Evolutionary conservation across 2,329 filamentous ascomycete genomes (phyloP), one percentile per base, ranked within the genome.

Genomic region (Xylaria sp.): DNA sequence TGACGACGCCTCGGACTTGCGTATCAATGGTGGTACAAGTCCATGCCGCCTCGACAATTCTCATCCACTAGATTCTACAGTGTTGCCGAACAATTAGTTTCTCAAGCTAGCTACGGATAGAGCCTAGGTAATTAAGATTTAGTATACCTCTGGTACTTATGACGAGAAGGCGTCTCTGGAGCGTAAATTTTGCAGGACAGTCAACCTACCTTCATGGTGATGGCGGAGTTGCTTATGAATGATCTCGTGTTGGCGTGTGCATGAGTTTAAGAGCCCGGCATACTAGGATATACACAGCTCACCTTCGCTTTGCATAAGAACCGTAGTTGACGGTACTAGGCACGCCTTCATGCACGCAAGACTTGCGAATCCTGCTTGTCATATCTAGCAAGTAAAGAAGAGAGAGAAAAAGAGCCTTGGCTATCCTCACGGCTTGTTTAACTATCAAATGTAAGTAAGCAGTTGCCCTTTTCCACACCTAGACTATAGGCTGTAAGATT

Each of bases 401-500:
- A 21, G 19, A 39, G 7, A 34, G n/a, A 5, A 14, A 36, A 30
- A n/a, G 50, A 32, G 27, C 30, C 19, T 19, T 50, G 12, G 48
- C 30, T 32, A 14, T n/a, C 14, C 48, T 54, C 14, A 42, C 55
- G 19, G 39, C 21, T 64, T 9, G 34, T 58, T n/a, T 64, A 32
- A 3, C 14, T 19, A 57, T 34, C 30, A 6, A 50, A 27, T 50
- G 47, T 51, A 50, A 58, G 42, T 36, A 27, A 27, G 24, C 24
- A 27, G 24, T 27, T 2, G 24, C 24, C 24, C 24, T 27, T 27
- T 27, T 27, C 47, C 56, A 59, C 55, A 36, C 27, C 27, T 53
- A 30, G n/a, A n/a, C 24, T 27, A 12, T 30, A 36, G 51, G 50
- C 51, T 63, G 65, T 56, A 63, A 61, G 61, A 65, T 65, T 65